Percentiles rank a stretch among this genome's conserved stretches.
Conservation (phyloP, 768 basidiomycete species). For the Macrolepiota dolichaula region DNA sequence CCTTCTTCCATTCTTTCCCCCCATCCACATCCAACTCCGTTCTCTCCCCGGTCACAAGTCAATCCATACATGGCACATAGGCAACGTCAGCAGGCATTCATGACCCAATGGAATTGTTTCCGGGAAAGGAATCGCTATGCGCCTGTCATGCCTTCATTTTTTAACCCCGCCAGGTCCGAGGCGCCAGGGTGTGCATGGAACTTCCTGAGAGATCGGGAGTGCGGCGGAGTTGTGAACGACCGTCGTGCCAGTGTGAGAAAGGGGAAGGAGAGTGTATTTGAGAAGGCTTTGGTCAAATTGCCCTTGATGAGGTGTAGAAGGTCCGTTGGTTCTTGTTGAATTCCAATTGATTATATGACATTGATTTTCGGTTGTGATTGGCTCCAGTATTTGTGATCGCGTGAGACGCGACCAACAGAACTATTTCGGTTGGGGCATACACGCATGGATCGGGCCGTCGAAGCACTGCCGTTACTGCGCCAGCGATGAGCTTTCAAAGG, state of each 20-base stretch:
- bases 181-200: slow-evolving; percentile 4
- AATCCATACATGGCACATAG: slow-evolving; percentile 3
- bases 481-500: neutral
- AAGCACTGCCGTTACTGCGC: slow-evolving; percentile 9
- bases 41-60: neutral
- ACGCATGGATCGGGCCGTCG: slow-evolving; percentile 4
- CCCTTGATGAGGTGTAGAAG: slow-evolving; percentile 10
- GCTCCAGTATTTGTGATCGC: slow-evolving; percentile 6
- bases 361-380: neutral
- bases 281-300: slow-evolving; percentile 6
- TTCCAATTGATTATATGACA: neutral
- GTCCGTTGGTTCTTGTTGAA: neutral
- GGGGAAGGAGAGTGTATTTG: neutral
- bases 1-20: neutral
- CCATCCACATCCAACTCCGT: neutral
- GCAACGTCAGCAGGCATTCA: slow-evolving; percentile 7
- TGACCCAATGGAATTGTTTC: slow-evolving; percentile 2
- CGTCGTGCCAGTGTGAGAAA: neutral
- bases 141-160: slow-evolving; percentile 8
- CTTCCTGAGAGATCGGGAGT: slow-evolving; percentile 3
- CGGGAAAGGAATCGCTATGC: slow-evolving; percentile 4
- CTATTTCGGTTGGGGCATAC: slow-evolving; percentile 2
- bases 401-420: slow-evolving; percentile 7
- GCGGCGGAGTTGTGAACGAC: neutral
- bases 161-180: neutral